These are phyloP conservation scores for Pythium diclinum DNA, from an alignment of 352 stramenopile species.

Conservation along the genomic window DNA sequence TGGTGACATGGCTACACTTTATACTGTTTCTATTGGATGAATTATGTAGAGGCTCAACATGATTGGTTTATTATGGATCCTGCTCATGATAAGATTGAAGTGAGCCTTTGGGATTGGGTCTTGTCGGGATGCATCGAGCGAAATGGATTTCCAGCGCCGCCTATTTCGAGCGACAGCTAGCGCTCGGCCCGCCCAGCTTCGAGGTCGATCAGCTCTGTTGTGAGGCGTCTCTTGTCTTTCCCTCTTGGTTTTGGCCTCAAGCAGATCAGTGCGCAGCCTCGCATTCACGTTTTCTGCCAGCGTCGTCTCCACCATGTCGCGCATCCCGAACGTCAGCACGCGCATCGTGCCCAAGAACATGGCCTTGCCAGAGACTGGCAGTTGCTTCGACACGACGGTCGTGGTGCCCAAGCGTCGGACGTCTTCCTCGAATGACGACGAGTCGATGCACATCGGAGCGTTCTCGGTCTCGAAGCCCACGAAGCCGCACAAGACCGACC, in stretches of 20 bases:
- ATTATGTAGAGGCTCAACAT: not conserved
- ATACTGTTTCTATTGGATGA: slow-evolving; percentile 4
- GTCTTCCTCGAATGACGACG: slow-evolving; percentile 69
- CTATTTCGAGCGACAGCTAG: not conserved
- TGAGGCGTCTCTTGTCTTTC: not conserved
- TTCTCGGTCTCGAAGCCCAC: slow-evolving; percentile 92
- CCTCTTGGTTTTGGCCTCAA: not conserved
- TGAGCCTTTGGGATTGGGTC: not conserved
- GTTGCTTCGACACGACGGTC: slow-evolving; percentile 93
- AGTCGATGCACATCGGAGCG: slow-evolving; percentile 61
- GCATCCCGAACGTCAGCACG: slow-evolving; percentile 82
- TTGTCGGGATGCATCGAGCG: not conserved
- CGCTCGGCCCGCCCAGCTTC: not conserved
- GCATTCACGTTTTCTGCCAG: slow-evolving; percentile 24
- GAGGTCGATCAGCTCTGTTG: not conserved
- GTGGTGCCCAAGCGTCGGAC: slow-evolving; percentile 58
- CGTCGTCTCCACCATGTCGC: slow-evolving; percentile 41
- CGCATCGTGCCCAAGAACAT: slow-evolving; percentile 78
- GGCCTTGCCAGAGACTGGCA: slow-evolving; percentile 87
- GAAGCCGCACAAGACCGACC: slow-evolving; percentile 76
- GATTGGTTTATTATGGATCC: not conserved
- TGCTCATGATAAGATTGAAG: not conserved
- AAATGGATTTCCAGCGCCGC: not conserved
- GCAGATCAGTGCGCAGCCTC: not conserved
- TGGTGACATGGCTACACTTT: not conserved